A percentile compares a stretch with the other conserved stretches of the same genome.
These are phyloP conservation scores for Ascochyta koolunga DNA, from an alignment of 2,329 filamentous ascomycete species.

Conservation along the genomic window DNA sequence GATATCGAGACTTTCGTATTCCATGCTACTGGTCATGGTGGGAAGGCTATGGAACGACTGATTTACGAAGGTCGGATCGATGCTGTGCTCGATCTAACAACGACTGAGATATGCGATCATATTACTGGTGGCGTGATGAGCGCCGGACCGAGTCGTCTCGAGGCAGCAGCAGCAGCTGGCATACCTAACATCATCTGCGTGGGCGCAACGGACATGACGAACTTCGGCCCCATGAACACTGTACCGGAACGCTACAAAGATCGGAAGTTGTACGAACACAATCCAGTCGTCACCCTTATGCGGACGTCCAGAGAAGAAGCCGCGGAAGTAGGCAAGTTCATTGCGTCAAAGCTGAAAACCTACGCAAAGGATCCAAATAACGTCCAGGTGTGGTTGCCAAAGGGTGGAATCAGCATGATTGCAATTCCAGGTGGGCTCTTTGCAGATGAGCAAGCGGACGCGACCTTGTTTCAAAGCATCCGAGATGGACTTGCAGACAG, in stretches of 20 bases:
- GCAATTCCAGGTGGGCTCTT: slow-evolving; percentile 61
- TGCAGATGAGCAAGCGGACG: slow-evolving; percentile 56
- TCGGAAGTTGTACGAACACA: slow-evolving; percentile 67
- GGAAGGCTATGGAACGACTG: slow-evolving; percentile 71
- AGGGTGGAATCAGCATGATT: slow-evolving; percentile 66
- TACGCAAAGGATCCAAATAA: slow-evolving; percentile 48
- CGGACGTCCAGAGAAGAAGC: slow-evolving; percentile 66
- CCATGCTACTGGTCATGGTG: slow-evolving; percentile 72
- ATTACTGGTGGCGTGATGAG: slow-evolving; percentile 68
- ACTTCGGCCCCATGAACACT: slow-evolving; percentile 64
- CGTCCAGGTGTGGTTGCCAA: slow-evolving; percentile 65
- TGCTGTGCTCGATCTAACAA: slow-evolving; percentile 73
- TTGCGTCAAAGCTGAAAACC: slow-evolving; percentile 59
- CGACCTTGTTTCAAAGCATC: slow-evolving; percentile 56
- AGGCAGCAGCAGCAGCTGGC: slow-evolving; percentile 61
- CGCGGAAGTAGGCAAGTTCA: slow-evolving; percentile 59
- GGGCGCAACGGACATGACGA: slow-evolving; percentile 58
- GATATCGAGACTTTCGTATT: slow-evolving; percentile 68
- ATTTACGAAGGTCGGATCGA: slow-evolving; percentile 64
- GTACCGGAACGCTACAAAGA: slow-evolving; percentile 62
- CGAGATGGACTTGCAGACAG: slow-evolving; percentile 56
- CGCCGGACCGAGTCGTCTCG: slow-evolving; percentile 63
- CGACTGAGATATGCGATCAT: slow-evolving; percentile 69
- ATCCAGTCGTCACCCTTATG: slow-evolving; percentile 70
- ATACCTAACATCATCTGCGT: slow-evolving; percentile 63